Conservation (phyloP, 768 basidiomycete genomes). For the Erythrobasidium yunnanense region DNA sequence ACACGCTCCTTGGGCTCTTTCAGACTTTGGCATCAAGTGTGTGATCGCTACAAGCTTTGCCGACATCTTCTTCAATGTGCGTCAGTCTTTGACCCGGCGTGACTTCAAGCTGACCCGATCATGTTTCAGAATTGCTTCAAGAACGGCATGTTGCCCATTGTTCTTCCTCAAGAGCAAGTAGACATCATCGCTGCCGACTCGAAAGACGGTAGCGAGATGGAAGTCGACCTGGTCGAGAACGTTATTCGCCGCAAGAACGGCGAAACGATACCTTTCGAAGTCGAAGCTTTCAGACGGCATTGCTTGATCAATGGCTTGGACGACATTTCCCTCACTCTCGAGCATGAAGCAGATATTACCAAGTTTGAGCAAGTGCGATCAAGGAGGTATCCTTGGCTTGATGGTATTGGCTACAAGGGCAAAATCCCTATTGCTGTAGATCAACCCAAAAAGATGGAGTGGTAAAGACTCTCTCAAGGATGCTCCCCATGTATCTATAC, state of each 20-base stretch:
- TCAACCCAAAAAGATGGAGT: constrained; percentile 53
- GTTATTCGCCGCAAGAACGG: constrained; percentile 60
- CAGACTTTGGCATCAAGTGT: constrained; percentile 78
- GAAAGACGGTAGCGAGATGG: constrained; percentile 60
- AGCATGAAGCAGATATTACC: constrained; percentile 60
- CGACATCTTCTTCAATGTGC: constrained; percentile 68
- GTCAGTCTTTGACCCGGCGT: constrained; percentile 29
- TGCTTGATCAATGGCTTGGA: constrained; percentile 92
- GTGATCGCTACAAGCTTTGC: constrained; percentile 80
- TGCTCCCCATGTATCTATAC: too few species aligned
- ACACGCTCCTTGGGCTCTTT: constrained; percentile 58
- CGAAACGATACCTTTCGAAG: constrained; percentile 60
- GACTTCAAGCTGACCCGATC: not conserved
- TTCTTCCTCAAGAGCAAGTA: constrained; percentile 60
- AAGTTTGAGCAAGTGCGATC: constrained; percentile 69
- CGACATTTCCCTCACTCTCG: constrained; percentile 79
- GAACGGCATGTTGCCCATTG: constrained; percentile 79
- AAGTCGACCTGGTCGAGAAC: constrained; percentile 72
- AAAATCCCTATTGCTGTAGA: constrained; percentile 55
- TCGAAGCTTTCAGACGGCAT: constrained; percentile 82
- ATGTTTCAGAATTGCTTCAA: constrained; percentile 60
- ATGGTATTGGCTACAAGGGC: constrained; percentile 48
- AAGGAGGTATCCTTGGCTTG: constrained; percentile 83
- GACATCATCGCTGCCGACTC: constrained; percentile 65
- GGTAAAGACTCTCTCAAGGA: constrained; percentile 48